Base-by-base conservation (phyloP, 495 filamentous ascomycete species). In the Aspergillus avenaceus region DNA sequence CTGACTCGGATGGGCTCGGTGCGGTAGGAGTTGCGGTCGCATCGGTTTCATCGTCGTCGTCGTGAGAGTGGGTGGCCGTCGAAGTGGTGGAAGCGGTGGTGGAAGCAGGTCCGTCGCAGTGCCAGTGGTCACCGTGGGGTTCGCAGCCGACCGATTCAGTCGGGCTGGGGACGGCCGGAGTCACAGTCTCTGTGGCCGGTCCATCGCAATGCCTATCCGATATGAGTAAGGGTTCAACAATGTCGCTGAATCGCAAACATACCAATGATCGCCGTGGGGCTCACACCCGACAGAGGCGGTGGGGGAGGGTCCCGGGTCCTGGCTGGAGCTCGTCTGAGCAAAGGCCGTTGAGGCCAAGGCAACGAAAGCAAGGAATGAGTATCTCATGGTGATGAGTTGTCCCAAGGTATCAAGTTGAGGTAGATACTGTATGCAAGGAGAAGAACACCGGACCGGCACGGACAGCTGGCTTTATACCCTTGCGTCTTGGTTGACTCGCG, bases 221-320 rank as follows among this genome's bases (percentile, higher is more conserved):
- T n/a, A 27, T 43, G 28, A 45, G 14, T 7, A 22, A 36, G 34
- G 7, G 8, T 21, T 34, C 5, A 4, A 0, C 22, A 23, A 8
- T n/a, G 23, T 22, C 42, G 29, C 27, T 8, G 13, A 43, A 38
- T 2, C 0, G 11, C 13, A 18, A 22, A 37, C 52, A 27, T 50
- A 64, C 61, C 64, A 67, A 44, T 67, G 64, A 29, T 67, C 61
- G 7, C 62, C 60, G 31, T 67, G 64, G 2, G 62, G 60, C n/a
- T 61, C 60, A 46, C 64, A 67, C 41, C 64, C 64, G 26, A 61
- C 38, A 9, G 62, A 65, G 24, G 54, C 62, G 5, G 62, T 67
- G 12, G 64, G 64, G 21, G 62, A 65, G 22, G 64, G 61, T 18
- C 60, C 60, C 0, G 63, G 56, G 21, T 55, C 47, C 29, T 47